Evolutionary conservation across 352 stramenopile species (phyloP).

Genomic region (Globisporangium megalacanthum): DNA sequence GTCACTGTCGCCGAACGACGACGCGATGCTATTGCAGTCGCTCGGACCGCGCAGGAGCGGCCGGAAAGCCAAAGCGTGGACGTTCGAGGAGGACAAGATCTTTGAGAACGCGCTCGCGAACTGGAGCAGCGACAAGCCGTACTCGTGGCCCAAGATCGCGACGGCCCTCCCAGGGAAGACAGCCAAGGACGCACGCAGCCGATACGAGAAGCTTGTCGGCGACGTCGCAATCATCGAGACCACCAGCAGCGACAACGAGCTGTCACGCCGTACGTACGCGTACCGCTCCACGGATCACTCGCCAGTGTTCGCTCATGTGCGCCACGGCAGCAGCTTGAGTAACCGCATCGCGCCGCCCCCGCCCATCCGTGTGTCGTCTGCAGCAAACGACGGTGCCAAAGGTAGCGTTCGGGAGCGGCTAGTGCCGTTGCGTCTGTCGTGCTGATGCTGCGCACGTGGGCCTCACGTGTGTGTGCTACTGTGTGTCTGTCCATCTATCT

Average conservation of each 20-base stretch:
- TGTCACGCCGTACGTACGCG: background rate
- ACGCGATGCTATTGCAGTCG: background rate
- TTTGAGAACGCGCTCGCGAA: slow-evolving; percentile 68
- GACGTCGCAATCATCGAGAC: slow-evolving; percentile 69
- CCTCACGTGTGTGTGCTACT: too few species aligned
- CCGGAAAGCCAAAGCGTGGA: slow-evolving; percentile 57
- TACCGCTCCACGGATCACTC: background rate
- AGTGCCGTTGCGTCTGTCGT: background rate
- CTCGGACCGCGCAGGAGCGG: slow-evolving; percentile 7
- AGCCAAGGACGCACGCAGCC: slow-evolving; percentile 57
- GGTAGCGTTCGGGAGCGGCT: slow-evolving; percentile 2
- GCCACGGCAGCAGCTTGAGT: slow-evolving; percentile 22
- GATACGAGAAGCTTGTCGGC: slow-evolving; percentile 74
- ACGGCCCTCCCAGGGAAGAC: slow-evolving; percentile 60
- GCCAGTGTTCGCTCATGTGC: too few species aligned
- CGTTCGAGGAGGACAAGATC: slow-evolving; percentile 76
- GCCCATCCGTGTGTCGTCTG: slow-evolving; percentile 46
- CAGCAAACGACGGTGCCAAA: slow-evolving; percentile 4
- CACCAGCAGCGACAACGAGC: slow-evolving; percentile 2
- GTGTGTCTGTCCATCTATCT: background rate
- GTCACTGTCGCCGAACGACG: slow-evolving; percentile 7
- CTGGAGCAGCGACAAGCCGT: slow-evolving; percentile 53
- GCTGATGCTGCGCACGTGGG: background rate
- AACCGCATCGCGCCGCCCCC: slow-evolving; percentile 50
- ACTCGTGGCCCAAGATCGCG: slow-evolving; percentile 79